phyloP scores from a whole-genome alignment of 31 red algal species.

The Endocladia muricata region DNA sequence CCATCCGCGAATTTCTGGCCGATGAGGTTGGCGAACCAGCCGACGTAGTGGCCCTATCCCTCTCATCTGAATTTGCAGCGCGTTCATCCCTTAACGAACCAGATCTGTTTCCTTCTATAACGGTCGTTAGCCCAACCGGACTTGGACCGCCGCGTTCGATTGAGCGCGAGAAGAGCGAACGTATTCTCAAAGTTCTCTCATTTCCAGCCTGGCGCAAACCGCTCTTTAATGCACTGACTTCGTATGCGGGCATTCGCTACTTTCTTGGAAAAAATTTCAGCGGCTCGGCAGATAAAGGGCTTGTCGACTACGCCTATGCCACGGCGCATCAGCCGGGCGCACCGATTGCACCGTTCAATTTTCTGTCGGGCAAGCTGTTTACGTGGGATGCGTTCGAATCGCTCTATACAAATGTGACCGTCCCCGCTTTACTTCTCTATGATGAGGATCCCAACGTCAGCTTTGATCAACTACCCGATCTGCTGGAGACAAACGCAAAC shows the following conservation, averaged over 20 bases:
- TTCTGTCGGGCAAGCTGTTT: neutral
- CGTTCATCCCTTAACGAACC: neutral
- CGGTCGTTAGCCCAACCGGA: neutral
- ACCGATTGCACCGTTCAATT: neutral
- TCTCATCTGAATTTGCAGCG: neutral
- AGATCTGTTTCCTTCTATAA: neutral
- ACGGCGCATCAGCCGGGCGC: neutral
- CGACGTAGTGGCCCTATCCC: neutral
- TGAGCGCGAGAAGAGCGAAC: neutral
- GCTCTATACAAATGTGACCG: too few relatives aligned
- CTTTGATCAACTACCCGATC: too few relatives aligned
- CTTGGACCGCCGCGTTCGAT: neutral
- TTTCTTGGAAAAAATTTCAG: neutral
- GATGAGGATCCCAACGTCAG: too few relatives aligned
- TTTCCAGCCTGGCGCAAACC: neutral
- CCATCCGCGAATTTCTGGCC: neutral
- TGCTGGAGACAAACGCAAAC: too few relatives aligned
- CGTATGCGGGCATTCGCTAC: neutral
- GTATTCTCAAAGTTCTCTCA: neutral
- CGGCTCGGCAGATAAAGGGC: neutral
- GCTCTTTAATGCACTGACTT: neutral
- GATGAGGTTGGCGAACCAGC: neutral
- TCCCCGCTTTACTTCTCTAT: too few relatives aligned
- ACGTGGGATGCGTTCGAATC: too few relatives aligned
- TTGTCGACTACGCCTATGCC: neutral